Evolutionary conservation across 116 monocot species (phyloP), one percentile per base, ranked within the genome.

Genomic region (Zostera marina): DNA sequence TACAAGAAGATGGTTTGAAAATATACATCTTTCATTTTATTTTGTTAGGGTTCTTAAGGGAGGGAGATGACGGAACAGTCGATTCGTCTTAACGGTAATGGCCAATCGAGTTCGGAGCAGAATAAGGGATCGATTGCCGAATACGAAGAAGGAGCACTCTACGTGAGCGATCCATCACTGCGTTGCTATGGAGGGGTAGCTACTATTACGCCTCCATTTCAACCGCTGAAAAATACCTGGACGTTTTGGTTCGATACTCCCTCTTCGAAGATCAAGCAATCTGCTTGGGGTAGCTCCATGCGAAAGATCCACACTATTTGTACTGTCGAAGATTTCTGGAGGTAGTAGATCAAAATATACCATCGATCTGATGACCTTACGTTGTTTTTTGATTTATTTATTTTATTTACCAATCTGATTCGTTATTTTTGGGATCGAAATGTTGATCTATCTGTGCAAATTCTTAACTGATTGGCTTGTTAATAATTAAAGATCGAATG

Each of bases 231-330:
- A 66, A 69, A 80, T 49, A 53, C 74, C 6, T 85, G 85, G 85
- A 80, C 85, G 56, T 70, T 85, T 58, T 80, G 77, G 85, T 80
- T 77, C 69, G 85, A 85, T 21, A 75, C 73, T 46, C 67, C 72
- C 19, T 72, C 77, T 7, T 61, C 51, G 23, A 80, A 77, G 56
- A 45, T 62, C 11, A 77, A 48, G 77, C 77, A 80, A 61, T 65
- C 61, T 19, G 56, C 75, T 4, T 85, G 85, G 85, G 85, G 85
- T 5, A 80, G 73, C 65, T 74, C 77, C 51, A 77, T 77, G 47
- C 72, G 75, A 24, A 74, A 72, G 56, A 63, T 85, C 48, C 57
- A 77, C 70, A 85, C 85, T 20, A 80, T 85, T 48, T n/a, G 67
- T 61, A 75, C 80, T 11, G 74, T 80, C 39, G 74, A 85, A 51